Evolutionary conservation across 1,284 basidiomycete genomes (phyloP), one percentile per base, ranked within the genome.

Genomic region (Prillingera fragicola): DNA sequence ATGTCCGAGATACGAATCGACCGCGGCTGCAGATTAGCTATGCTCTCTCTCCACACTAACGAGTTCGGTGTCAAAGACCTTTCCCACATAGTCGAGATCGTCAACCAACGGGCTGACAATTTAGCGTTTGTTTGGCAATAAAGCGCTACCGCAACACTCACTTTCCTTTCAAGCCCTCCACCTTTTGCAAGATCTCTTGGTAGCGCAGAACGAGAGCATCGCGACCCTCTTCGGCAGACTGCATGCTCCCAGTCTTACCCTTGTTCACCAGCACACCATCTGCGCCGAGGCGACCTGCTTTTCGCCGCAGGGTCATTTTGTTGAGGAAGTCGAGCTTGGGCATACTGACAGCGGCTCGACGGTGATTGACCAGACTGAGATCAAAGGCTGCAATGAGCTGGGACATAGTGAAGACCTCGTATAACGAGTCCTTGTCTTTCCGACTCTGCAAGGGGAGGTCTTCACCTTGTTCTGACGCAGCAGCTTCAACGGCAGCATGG

Each of bases 1-100:
- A 91, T 76, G 48, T 90, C 85, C 32, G 75, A 73, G 27, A 90
- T 63, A 35, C 80, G 82, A 7, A 76, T 76, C 3, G 85, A 71
- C 17, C 87, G 82, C 28, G 84, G 80, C 83, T 88, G 50, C 4
- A 14, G 9, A 22, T 32, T 7, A 37, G 18, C 22, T 15, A 8
- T 12, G 8, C 13, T 19, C 9, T 15, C 9, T 35, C 17, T 1
- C 14, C 25, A 8, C 14, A 57, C 69, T 50, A 39, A 70, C 70
- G 31, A 71, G 52, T 37, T 72, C 69, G 5, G 59, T 52, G 38
- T 72, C 67, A 28, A 71, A 62, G 5, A 71, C 65, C 27, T 55
- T 59, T 6, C 56, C 55, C 5, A 72, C 60, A 37, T 64, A 68
- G 0, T 43, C 46, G 5, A 51, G 18, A 40, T 71, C 60, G 2